These are phyloP conservation scores for Fusarium longipes DNA, from an alignment of 2,329 filamentous ascomycete genomes.

Conservation along the genomic window DNA sequence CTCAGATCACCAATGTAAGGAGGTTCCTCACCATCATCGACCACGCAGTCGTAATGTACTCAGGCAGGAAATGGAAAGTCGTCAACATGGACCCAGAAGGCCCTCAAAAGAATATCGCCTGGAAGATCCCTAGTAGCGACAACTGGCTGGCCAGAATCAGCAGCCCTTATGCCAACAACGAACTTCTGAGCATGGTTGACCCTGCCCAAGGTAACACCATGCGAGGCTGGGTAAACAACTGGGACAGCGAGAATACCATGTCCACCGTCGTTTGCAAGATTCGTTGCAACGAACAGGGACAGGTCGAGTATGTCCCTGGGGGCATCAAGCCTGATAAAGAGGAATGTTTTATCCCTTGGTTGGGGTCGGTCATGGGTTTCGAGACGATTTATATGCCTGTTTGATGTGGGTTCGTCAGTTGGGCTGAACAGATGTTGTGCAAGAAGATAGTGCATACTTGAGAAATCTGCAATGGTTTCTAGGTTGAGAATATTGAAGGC, in stretches of 20 bases:
- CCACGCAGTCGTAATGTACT: neutral
- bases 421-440: neutral
- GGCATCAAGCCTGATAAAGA: neutral
- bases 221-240: neutral
- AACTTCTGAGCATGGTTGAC: neutral
- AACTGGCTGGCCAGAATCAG: neutral
- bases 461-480: neutral
- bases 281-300: neutral
- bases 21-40: neutral
- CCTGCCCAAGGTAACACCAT: neutral
- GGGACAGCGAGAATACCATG: neutral
- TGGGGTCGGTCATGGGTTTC: neutral
- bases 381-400: neutral
- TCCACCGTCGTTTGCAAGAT: neutral
- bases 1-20: too few relatives aligned
- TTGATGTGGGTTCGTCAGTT: neutral
- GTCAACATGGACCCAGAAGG: neutral
- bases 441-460: neutral
- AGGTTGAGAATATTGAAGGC: neutral
- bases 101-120: neutral
- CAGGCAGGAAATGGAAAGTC: neutral
- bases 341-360: neutral
- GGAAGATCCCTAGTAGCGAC: neutral
- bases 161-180: neutral
- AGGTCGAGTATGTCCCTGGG: neutral